Base-by-base conservation (phyloP, 139 green algal genomes). In the Choricystis sp. region DNA sequence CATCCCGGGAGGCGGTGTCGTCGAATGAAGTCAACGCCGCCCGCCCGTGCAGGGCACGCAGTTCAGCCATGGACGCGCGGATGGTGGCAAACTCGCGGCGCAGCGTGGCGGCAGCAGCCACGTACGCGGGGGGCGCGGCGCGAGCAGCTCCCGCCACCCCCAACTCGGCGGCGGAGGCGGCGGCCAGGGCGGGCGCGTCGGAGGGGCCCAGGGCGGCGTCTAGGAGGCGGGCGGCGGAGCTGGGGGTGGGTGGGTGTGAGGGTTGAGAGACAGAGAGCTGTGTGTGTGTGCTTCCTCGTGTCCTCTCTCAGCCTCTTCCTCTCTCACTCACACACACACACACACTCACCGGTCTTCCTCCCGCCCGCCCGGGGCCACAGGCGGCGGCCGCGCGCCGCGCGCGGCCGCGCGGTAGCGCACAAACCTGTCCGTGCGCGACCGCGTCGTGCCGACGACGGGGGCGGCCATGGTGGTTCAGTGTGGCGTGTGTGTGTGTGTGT, bases 11-110 rank as follows among this genome's bases (percentile, higher is more conserved):
- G 60, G 55, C 59, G 22, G 31, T 75, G 70, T 86, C 79, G 57
- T 84, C 79, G 72, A 86, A 86, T 19, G 48, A 76, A 28, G 63
- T 79, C 27, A 86, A 59, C 2, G 69, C 64, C 28, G 79, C 79
- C 31, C 60, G 61, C 27, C 73, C 69, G 29, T 81, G 73, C 61
- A 79, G 19, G 2, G 29, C 26, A 4, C 69, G 62, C 65, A 86
- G 66, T 67, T 84, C 79, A 4, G 55, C 64, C 79, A 86, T 86
- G n/a, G 70, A 71, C 62, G 78, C 64, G 59, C 77, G 72, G 49
- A 86, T 84, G 59, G 25, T 57, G 26, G 69, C 49, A 74, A 86
- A 82, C 56, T 86, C 77, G n/a, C 30, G 56, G 19, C 65, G 28
- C 29, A 28, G 25, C 24, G 62, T 28, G 49, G 24, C 56, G 16